Evolutionary conservation across 495 filamentous ascomycete genomes (phyloP).

Genomic region (Penicillium lagena): DNA sequence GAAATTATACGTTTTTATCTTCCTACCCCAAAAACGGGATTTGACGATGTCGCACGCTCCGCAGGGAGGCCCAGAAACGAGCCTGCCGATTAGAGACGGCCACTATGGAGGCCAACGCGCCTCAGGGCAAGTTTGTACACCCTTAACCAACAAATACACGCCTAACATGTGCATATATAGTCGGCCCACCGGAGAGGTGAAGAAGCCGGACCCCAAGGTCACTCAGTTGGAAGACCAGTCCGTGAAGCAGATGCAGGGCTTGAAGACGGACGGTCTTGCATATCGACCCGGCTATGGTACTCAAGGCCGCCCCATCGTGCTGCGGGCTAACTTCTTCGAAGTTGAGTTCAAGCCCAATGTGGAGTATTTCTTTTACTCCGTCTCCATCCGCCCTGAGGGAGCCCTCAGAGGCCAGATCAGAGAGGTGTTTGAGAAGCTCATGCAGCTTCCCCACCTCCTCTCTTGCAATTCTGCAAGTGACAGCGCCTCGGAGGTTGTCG

Average conservation of each 20-base stretch:
- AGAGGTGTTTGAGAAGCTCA: too few relatives aligned
- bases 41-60: conserved; percentile 5
- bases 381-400: conserved; percentile 6
- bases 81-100: conserved; percentile 1
- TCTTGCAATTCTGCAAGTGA: too few relatives aligned
- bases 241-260: not conserved
- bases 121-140: conserved; percentile 2
- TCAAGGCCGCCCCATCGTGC: conserved; percentile 21
- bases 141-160: too few relatives aligned
- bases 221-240: conserved; percentile 3
- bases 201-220: not conserved
- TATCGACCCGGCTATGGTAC: conserved; percentile 38
- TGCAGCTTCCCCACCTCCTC: too few relatives aligned
- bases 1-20: too few relatives aligned
- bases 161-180: conserved; percentile 1
- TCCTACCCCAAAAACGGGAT: too few relatives aligned
- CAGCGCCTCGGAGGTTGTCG: too few relatives aligned
- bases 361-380: conserved; percentile 6
- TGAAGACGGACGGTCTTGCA: conserved; percentile 6
- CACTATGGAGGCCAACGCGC: not conserved
- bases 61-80: not conserved
- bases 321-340: conserved; percentile 43
- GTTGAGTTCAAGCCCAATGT: conserved; percentile 9
- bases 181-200: not conserved
- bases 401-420: not conserved